phyloP scores from a whole-genome alignment of 768 basidiomycete species.

The Ramaria sp. region DNA sequence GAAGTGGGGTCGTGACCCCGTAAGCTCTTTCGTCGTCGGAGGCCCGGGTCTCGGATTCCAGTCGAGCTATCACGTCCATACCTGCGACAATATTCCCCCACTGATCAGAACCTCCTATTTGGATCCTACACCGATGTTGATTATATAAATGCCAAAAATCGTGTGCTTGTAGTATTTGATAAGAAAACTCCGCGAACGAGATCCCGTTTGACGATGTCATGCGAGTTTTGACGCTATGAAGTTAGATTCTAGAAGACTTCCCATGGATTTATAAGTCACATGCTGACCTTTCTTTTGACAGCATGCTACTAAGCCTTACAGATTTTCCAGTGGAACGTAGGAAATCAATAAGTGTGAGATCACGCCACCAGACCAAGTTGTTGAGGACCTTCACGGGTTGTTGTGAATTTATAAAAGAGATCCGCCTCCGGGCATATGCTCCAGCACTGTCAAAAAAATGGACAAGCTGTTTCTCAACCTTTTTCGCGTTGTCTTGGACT shows the following conservation, averaged over 20 bases:
- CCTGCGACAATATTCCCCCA: constrained; percentile 98
- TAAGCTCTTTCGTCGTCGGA: constrained; percentile 35
- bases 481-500: constrained; percentile 53
- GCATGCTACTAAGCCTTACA: constrained; percentile 80
- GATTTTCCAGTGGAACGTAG: constrained; percentile 70
- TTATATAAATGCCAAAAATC: constrained; percentile 78
- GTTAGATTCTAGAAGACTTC: neutral
- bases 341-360: constrained; percentile 72
- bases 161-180: constrained; percentile 94
- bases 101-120: constrained; percentile 95
- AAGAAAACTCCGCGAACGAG: constrained; percentile 98
- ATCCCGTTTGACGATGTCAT: constrained; percentile 74
- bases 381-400: constrained; percentile 36
- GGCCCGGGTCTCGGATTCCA: constrained; percentile 11
- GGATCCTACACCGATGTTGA: constrained; percentile 61
- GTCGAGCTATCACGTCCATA: constrained; percentile 76
- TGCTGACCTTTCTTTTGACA: constrained; percentile 76
- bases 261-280: neutral
- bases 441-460: constrained; percentile 61
- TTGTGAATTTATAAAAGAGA: constrained; percentile 1
- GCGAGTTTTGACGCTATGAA: constrained; percentile 66
- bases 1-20: constrained; percentile 87
- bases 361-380: constrained; percentile 71
- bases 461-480: constrained; percentile 54
- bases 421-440: constrained; percentile 40